Conservation (phyloP, 306 rosid genomes). For the Oxytropis ochrocephala region DNA sequence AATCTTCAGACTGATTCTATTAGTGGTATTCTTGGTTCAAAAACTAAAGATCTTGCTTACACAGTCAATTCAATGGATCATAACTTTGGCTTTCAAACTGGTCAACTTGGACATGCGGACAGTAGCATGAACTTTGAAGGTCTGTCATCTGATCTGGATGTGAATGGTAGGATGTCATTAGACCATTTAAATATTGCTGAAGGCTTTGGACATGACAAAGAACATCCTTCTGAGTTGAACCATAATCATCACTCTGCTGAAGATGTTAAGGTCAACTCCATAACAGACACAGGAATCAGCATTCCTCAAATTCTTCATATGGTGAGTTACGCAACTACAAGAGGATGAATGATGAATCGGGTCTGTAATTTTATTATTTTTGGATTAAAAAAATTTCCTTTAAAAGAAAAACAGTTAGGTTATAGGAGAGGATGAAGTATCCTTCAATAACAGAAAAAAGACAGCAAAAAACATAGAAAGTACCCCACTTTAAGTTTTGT, state of each 20-base stretch:
- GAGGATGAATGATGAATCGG: conserved; percentile 12
- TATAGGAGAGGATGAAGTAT: conserved; percentile 10
- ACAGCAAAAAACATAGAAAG: not conserved
- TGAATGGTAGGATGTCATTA: conserved; percentile 43
- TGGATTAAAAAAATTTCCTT: not conserved
- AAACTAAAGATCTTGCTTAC: conserved; percentile 41
- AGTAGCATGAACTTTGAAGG: conserved; percentile 48
- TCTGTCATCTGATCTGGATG: conserved; percentile 42
- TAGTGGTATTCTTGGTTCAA: conserved; percentile 38
- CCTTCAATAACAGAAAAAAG: not conserved
- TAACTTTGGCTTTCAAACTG: conserved; percentile 44
- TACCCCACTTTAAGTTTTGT: not conserved
- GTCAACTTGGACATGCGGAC: conserved; percentile 44
- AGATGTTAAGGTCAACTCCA: conserved; percentile 34
- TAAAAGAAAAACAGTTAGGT: not conserved
- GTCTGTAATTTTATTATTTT: not conserved
- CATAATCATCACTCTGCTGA: conserved; percentile 37
- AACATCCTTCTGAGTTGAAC: conserved; percentile 47
- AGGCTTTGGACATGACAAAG: conserved; percentile 39
- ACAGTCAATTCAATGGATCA: conserved; percentile 34
- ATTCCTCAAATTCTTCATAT: conserved; percentile 89
- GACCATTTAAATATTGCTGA: conserved; percentile 47
- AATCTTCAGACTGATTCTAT: conserved; percentile 51
- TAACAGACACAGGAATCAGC: conserved; percentile 61
- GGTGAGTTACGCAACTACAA: conserved; percentile 46